phyloP scores from a whole-genome alignment of 768 basidiomycete genomes.

The Stropharia rugosoannulata region DNA sequence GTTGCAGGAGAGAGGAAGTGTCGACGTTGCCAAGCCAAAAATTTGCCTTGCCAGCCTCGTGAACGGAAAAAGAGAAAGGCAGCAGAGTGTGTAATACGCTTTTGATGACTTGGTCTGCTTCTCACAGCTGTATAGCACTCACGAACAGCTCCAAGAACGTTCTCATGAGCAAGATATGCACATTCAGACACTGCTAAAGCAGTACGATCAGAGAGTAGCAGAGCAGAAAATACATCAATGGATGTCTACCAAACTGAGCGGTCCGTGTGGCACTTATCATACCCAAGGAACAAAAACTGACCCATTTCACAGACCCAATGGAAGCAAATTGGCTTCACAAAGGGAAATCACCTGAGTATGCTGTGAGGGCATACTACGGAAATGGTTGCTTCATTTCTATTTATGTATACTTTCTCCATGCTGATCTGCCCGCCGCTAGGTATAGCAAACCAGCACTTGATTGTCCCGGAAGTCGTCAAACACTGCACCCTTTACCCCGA shows the following conservation, averaged over 20 bases:
- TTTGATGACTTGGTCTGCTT: background rate
- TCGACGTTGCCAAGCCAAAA: constrained; percentile 46
- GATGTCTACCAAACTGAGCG: constrained; percentile 27
- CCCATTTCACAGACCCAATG: background rate
- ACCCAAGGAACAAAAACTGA: background rate
- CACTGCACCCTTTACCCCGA: constrained; percentile 48
- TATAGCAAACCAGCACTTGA: constrained; percentile 16
- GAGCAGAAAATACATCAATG: constrained; percentile 42
- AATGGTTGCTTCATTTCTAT: constrained; percentile 24
- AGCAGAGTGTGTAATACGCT: constrained; percentile 42
- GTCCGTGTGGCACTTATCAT: background rate
- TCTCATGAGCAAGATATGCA: constrained; percentile 44
- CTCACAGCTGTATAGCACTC: constrained; percentile 36
- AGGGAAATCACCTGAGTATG: constrained; percentile 35
- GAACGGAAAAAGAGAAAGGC: constrained; percentile 56
- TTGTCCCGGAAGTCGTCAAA: constrained; percentile 45
- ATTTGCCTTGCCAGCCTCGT: constrained; percentile 44
- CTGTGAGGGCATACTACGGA: constrained; percentile 32
- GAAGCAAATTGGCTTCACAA: constrained; percentile 20
- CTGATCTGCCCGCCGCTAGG: constrained; percentile 12
- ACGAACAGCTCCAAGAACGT: constrained; percentile 50
- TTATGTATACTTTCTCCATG: background rate
- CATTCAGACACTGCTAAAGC: constrained; percentile 41
- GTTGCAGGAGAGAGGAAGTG: constrained; percentile 43
- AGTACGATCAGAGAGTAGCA: constrained; percentile 40